Base-by-base conservation (phyloP, 2,329 filamentous ascomycete species). In the Aspergillus sp. region DNA sequence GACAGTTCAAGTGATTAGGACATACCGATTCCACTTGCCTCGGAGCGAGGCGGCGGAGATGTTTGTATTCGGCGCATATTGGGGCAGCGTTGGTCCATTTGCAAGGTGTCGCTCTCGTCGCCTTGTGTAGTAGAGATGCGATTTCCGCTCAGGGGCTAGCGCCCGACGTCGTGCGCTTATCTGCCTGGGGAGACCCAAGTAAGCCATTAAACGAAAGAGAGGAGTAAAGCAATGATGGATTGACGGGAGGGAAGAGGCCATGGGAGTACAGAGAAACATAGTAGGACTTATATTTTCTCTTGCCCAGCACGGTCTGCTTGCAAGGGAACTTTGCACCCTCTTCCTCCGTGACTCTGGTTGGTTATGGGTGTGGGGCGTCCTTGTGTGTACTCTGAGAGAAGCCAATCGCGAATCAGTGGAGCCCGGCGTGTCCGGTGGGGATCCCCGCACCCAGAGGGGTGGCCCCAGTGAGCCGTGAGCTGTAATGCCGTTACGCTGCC, bases 1-100 rank as follows among this genome's bases (percentile, higher is more conserved):
- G 30, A 22, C 34, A 41, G 19, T 52, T 17, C 15, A 31, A 50
- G 11, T 17, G 56, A 23, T 51, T 30, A 56, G 23, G 11, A 59
- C 23, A 49, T 55, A 67, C 64, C 34, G 34, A 57, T 58, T 45
- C 65, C 48, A 66, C 50, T 67, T 66, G 31, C 64, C 64, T 45
- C 54, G 30, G 22, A 66, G 46, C 17, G 47, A 68, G 46, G 60
- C 64, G 23, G 60, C 59, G 47, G 45, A 65, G 19, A 66, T 55
- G 17, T 68, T 65, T 28, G 41, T 68, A 13, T 60, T 66, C 19
- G 55, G 25, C n/a, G 60, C 11, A 56, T 65, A 61, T 17, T 60
- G 19, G 38, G 55, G 54, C 34, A 65, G 61, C 34, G 64, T 68
- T 54, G 22, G 59, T 22, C 63, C 61, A 46, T 47, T 63, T 43